Conservation (phyloP, 768 basidiomycete genomes). For the Tricholoma bakamatsutake region DNA sequence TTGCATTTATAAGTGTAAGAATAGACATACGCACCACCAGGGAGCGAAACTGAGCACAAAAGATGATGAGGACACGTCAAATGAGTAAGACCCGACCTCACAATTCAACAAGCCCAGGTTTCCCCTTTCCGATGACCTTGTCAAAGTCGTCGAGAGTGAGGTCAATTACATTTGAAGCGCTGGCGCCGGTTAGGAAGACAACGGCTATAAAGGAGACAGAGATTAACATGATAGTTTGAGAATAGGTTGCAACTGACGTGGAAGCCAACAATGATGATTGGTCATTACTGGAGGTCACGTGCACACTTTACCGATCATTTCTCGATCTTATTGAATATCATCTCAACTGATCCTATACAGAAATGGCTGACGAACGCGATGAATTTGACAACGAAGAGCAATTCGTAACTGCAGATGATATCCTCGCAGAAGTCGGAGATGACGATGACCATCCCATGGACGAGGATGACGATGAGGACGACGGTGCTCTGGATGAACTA, state of each 20-base stretch:
- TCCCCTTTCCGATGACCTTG: constrained; percentile 66
- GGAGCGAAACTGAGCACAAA: constrained; percentile 61
- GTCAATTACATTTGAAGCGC: constrained; percentile 82
- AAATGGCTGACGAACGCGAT: constrained; percentile 5
- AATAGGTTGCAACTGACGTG: constrained; percentile 14
- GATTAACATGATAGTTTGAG: constrained; percentile 49
- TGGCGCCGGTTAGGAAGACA: constrained; percentile 45
- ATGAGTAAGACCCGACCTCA: constrained; percentile 33
- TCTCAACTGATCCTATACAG: not conserved
- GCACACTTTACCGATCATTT: not conserved
- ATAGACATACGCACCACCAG: constrained; percentile 61
- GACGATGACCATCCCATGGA: constrained; percentile 71
- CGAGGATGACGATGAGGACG: constrained; percentile 61
- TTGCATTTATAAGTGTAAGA: not conserved
- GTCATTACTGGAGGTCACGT: constrained; percentile 18
- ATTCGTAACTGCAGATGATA: constrained; percentile 62
- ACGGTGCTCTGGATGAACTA: constrained; percentile 41
- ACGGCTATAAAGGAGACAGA: constrained; percentile 45
- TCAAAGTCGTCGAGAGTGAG: constrained; percentile 75
- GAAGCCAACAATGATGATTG: constrained; percentile 20
- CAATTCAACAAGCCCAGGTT: constrained; percentile 88
- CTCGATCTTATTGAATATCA: not conserved
- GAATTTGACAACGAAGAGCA: constrained; percentile 33
- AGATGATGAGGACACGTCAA: constrained; percentile 3
- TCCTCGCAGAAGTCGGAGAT: constrained; percentile 57